These are phyloP conservation scores for Penicillium sp. DNA, from an alignment of 2,329 filamentous ascomycete species.

Conservation along the genomic window DNA sequence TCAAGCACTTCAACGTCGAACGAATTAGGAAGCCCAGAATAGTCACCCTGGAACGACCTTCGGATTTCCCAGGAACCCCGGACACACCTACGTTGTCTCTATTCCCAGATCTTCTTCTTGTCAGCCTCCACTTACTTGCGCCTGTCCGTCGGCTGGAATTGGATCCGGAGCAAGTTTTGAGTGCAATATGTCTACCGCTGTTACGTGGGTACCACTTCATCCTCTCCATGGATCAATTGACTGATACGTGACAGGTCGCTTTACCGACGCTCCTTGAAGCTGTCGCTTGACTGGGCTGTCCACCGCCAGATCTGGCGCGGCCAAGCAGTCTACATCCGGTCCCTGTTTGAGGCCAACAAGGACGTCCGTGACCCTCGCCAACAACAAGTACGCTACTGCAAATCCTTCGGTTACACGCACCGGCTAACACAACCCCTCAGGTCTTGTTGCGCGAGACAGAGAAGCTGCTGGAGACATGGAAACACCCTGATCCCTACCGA, in stretches of 20 bases:
- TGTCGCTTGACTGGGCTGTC: conserved; percentile 92
- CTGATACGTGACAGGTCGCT: conserved; percentile 58
- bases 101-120: neutral
- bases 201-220: conserved; percentile 35
- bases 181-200: conserved; percentile 40
- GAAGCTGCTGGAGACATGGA: conserved; percentile 86
- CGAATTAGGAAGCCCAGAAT: conserved; percentile 28
- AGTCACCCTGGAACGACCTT: conserved; percentile 20
- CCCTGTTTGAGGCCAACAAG: conserved; percentile 91
- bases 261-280: conserved; percentile 90
- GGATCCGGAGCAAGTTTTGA: conserved; percentile 3
- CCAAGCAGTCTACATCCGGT: conserved; percentile 93
- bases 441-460: conserved; percentile 84
- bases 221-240: conserved; percentile 12
- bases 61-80: conserved; percentile 12
- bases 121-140: neutral
- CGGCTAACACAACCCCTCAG: conserved; percentile 50
- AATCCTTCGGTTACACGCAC: neutral
- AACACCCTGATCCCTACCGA: conserved; percentile 92
- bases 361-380: conserved; percentile 80
- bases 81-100: neutral
- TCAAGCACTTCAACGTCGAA: conserved; percentile 22
- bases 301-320: conserved; percentile 92
- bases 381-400: conserved; percentile 65
- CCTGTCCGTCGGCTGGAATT: conserved; percentile 1